Evolutionary conservation across 2,329 filamentous ascomycete genomes (phyloP).

Genomic region (Canariomyces notabilis): DNA sequence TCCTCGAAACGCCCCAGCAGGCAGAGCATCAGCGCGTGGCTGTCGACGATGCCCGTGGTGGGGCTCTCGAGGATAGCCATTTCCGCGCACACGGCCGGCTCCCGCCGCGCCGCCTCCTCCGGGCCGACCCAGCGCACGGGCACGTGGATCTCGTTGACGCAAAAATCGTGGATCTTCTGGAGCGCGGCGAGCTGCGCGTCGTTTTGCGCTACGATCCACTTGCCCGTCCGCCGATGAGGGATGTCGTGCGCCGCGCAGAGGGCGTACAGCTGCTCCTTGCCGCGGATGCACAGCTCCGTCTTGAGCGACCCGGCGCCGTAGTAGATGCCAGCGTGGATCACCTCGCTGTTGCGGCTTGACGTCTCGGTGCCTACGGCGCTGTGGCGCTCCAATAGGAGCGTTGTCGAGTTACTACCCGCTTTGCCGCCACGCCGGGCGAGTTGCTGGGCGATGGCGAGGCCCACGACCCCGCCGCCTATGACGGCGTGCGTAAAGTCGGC

Average conservation of each 20-base stretch:
- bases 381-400: slow-evolving; percentile 79
- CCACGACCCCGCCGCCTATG: slow-evolving; percentile 63
- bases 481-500: slow-evolving; percentile 32
- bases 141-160: slow-evolving; percentile 43
- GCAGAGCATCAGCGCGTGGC: slow-evolving; percentile 76
- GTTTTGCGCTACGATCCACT: slow-evolving; percentile 93
- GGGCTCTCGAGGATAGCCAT: slow-evolving; percentile 76
- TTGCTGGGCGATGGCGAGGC: slow-evolving; percentile 71
- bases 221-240: slow-evolving; percentile 69
- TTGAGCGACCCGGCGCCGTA: slow-evolving; percentile 75
- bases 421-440: slow-evolving; percentile 55
- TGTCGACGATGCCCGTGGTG: slow-evolving; percentile 86
- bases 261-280: slow-evolving; percentile 71
- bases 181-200: slow-evolving; percentile 61
- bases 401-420: slow-evolving; percentile 58
- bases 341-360: slow-evolving; percentile 86
- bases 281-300: slow-evolving; percentile 73
- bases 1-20: slow-evolving; percentile 75
- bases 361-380: slow-evolving; percentile 74
- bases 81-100: slow-evolving; percentile 70
- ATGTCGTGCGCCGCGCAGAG: slow-evolving; percentile 66
- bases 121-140: slow-evolving; percentile 65
- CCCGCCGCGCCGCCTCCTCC: slow-evolving; percentile 57
- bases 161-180: slow-evolving; percentile 46
- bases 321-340: slow-evolving; percentile 94